phyloP scores from a whole-genome alignment of 768 basidiomycete species.

The Podaxis sp. region DNA sequence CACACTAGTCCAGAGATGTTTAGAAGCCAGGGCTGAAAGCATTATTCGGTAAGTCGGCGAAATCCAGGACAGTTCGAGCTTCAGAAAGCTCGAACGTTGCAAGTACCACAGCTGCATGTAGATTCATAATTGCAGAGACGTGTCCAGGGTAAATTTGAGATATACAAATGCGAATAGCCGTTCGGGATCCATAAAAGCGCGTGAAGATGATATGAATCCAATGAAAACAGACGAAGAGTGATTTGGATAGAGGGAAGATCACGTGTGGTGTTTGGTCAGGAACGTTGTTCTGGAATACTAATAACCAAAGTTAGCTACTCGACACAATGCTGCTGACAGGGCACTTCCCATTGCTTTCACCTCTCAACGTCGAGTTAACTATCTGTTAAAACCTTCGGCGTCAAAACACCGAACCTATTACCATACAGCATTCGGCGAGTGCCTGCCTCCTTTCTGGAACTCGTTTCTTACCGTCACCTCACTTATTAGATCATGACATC shows the following conservation, averaged over 20 bases:
- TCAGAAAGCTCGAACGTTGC: background rate
- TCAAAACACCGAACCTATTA: background rate
- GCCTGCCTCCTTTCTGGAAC: background rate
- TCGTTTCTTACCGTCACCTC: constrained; percentile 8
- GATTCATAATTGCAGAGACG: background rate
- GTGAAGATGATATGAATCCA: background rate
- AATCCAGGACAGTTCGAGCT: background rate
- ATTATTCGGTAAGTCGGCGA: background rate
- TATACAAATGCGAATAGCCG: background rate
- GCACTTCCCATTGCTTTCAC: constrained; percentile 6
- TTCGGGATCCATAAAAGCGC: no score
- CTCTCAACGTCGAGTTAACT: constrained; percentile 2
- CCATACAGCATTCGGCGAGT: no score
- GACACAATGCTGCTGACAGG: constrained; percentile 14
- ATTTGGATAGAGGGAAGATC: background rate
- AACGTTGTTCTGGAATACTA: constrained; percentile 1
- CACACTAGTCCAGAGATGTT: background rate
- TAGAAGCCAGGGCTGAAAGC: background rate
- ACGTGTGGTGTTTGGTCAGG: constrained; percentile 12
- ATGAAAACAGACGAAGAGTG: background rate
- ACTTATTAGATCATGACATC: constrained; percentile 25
- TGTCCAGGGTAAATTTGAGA: background rate
- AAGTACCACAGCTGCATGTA: background rate
- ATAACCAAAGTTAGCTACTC: constrained; percentile 9
- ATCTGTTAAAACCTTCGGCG: background rate